Evolutionary conservation across 1,284 basidiomycete genomes (phyloP).

Genomic region (Leccinum pachyderme): DNA sequence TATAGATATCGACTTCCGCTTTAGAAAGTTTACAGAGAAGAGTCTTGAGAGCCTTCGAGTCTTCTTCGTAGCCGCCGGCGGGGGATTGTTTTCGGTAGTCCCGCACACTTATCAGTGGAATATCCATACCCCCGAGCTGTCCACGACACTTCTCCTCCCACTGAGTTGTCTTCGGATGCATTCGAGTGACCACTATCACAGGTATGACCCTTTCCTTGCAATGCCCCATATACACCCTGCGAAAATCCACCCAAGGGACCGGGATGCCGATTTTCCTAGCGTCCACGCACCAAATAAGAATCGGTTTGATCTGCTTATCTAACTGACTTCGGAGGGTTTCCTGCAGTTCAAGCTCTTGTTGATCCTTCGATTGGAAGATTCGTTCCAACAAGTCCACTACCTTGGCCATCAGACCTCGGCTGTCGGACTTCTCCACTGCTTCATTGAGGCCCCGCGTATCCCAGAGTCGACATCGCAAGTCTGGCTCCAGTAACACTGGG

Average conservation of each 20-base stretch:
- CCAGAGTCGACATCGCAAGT: constrained; percentile 20
- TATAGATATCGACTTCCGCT: background rate
- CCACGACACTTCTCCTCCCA: constrained; percentile 20
- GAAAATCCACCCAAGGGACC: constrained; percentile 23
- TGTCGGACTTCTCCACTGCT: constrained; percentile 11
- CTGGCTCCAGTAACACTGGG: background rate
- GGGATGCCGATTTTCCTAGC: constrained; percentile 21
- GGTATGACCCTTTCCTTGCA: constrained; percentile 23
- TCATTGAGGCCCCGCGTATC: constrained; percentile 29
- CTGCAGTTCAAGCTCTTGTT: constrained; percentile 23
- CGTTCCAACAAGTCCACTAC: constrained; percentile 10
- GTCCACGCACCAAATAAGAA: constrained; percentile 28
- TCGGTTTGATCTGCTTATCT: constrained; percentile 11
- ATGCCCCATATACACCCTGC: constrained; percentile 28
- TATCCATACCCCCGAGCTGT: constrained; percentile 8
- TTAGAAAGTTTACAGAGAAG: constrained; percentile 11
- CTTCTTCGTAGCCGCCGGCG: constrained; percentile 17
- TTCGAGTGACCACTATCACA: constrained; percentile 23
- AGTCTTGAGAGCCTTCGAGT: constrained; percentile 15
- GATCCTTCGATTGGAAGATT: constrained; percentile 10
- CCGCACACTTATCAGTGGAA: constrained; percentile 17
- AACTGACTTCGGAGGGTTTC: constrained; percentile 12
- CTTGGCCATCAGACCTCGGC: background rate
- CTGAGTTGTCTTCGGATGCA: background rate
- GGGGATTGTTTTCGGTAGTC: constrained; percentile 4